These are phyloP conservation scores for Fusarium musae DNA, from an alignment of 2,329 filamentous ascomycete genomes.

Conservation along the genomic window DNA sequence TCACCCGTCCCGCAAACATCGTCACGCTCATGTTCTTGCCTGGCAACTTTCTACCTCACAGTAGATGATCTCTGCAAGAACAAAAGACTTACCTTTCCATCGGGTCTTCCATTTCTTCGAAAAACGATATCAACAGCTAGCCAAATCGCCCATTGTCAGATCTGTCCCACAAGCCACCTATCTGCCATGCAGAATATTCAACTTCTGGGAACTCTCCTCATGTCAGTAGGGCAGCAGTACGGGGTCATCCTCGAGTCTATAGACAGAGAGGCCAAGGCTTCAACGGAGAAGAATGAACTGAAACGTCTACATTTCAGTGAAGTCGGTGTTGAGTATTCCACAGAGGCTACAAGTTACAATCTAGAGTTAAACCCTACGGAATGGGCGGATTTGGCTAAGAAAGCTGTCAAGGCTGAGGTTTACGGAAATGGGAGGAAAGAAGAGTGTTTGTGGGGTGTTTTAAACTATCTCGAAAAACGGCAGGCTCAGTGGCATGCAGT, in stretches of 20 bases:
- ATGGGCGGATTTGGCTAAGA: neutral
- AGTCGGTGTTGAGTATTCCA: rapidly evolving
- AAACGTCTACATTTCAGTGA: neutral
- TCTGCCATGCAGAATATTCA: constrained; percentile 6
- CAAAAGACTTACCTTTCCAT: neutral
- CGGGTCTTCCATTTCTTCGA: neutral
- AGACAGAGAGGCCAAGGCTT: neutral
- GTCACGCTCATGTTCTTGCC: neutral
- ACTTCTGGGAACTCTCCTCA: neutral
- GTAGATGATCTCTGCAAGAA: constrained; percentile 5
- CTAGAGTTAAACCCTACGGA: neutral
- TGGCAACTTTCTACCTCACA: constrained; percentile 1
- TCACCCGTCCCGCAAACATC: neutral
- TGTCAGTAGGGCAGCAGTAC: neutral
- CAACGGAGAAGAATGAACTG: rapidly evolving
- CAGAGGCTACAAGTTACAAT: rapidly evolving
- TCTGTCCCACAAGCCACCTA: neutral
- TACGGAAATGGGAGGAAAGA: neutral
- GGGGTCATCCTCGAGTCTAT: neutral
- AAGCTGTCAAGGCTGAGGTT: neutral
- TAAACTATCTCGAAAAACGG: neutral
- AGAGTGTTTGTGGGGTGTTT: neutral
- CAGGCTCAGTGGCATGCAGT: neutral
- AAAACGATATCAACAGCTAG: neutral
- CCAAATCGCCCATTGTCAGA: neutral